phyloP scores from a whole-genome alignment of 768 basidiomycete genomes.

The Trametes maxima region DNA sequence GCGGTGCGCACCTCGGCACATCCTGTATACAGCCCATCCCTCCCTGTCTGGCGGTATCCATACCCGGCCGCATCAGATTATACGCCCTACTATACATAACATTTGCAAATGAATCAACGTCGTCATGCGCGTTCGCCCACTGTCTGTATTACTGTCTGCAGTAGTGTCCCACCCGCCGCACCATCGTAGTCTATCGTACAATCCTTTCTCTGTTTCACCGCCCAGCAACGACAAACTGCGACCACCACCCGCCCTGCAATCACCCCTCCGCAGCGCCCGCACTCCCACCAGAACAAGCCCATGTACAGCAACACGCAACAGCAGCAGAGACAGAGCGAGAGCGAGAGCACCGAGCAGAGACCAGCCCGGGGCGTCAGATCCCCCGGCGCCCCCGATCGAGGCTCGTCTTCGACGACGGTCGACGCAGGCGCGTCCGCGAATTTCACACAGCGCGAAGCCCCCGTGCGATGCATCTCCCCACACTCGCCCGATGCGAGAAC shows the following conservation, averaged over 20 bases:
- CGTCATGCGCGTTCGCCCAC: neutral
- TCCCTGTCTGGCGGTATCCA: too few species aligned
- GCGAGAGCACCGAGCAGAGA: too few species aligned
- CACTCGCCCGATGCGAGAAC: conserved; percentile 6
- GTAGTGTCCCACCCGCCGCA: neutral
- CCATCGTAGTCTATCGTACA: conserved; percentile 1
- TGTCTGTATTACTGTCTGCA: neutral
- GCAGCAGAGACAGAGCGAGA: too few species aligned
- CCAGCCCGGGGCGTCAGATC: conserved; percentile 12
- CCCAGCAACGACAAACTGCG: neutral
- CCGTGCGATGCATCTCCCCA: conserved; percentile 14
- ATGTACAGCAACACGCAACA: neutral
- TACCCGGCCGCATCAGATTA: too few species aligned
- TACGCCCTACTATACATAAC: too few species aligned
- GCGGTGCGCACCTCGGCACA: too few species aligned
- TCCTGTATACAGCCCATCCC: too few species aligned
- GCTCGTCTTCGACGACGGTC: conserved; percentile 1
- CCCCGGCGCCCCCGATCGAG: conserved; percentile 25
- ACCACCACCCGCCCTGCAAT: neutral
- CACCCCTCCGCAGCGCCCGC: neutral
- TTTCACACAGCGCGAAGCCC: conserved; percentile 16
- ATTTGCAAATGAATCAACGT: too few species aligned
- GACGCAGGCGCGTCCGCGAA: conserved; percentile 10
- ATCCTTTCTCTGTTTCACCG: conserved; percentile 5
- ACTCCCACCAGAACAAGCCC: neutral